Percentiles rank a stretch among this genome's conserved stretches.
phyloP scores from a whole-genome alignment of 2,329 filamentous ascomycete species.

The Scedosporium minutisporum region DNA sequence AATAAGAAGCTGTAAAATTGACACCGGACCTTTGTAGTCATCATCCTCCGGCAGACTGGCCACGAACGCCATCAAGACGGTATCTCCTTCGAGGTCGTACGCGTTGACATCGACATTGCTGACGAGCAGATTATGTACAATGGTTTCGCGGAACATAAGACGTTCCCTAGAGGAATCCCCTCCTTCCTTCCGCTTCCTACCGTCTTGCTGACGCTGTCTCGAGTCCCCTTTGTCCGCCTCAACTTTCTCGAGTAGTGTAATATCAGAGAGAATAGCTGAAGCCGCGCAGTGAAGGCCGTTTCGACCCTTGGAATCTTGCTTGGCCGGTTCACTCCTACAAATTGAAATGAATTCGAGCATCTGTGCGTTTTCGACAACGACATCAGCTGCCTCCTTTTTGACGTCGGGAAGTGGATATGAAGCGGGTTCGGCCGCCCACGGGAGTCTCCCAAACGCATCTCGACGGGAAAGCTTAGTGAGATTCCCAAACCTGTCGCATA shows the following conservation, averaged over 20 bases:
- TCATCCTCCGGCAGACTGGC: constrained; percentile 39
- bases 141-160: constrained; percentile 17
- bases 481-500: too few species aligned
- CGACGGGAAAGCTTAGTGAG: too few species aligned
- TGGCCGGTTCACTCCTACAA: too few species aligned
- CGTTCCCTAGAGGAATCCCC: constrained; percentile 22
- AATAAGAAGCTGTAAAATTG: constrained; percentile 35
- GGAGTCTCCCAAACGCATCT: too few species aligned
- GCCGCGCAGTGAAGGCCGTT: constrained; percentile 52
- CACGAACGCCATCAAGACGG: constrained; percentile 46
- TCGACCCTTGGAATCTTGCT: constrained; percentile 32
- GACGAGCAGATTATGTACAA: constrained; percentile 21
- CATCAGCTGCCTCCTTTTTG: constrained; percentile 17
- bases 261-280: constrained; percentile 34
- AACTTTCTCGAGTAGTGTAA: constrained; percentile 25
- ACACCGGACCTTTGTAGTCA: constrained; percentile 34
- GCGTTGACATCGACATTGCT: constrained; percentile 39
- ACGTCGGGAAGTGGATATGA: too few species aligned
- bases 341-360: too few species aligned
- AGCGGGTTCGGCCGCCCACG: too few species aligned
- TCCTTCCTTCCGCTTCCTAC: constrained; percentile 8
- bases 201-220: constrained; percentile 11
- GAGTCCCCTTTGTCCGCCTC: constrained; percentile 15
- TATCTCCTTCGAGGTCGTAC: constrained; percentile 41
- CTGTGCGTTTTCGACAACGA: constrained; percentile 11